A percentile compares a stretch with the other conserved stretches of the same genome.
These are phyloP conservation scores for Leishmania amazonensis DNA, from an alignment of 208 protist genomes.

Conservation along the genomic window DNA sequence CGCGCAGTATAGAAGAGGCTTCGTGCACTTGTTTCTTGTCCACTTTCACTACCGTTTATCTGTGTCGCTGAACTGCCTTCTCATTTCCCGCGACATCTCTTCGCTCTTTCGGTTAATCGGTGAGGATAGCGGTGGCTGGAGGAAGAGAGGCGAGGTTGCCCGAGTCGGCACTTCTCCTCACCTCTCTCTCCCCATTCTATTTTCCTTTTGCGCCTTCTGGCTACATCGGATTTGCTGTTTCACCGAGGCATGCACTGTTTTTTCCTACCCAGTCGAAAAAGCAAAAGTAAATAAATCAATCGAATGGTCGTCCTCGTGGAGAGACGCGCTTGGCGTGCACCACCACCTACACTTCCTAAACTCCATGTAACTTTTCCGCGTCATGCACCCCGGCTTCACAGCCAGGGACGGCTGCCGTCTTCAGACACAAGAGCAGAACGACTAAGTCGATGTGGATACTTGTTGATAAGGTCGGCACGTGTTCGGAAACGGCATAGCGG, in stretches of 20 bases:
- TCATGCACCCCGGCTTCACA: not conserved
- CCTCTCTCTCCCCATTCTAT: not conserved
- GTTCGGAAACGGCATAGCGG: not conserved
- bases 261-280: not conserved
- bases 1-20: not conserved
- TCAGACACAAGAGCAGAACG: not conserved
- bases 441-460: not conserved
- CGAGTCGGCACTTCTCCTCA: not conserved
- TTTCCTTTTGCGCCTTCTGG: not conserved
- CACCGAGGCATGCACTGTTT: not conserved
- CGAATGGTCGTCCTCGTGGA: not conserved
- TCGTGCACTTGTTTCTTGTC: not conserved
- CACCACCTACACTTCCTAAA: not conserved
- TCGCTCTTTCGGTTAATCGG: not conserved
- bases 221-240: not conserved
- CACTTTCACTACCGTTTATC: not conserved
- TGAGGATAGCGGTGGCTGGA: not conserved
- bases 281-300: not conserved
- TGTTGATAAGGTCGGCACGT: no score
- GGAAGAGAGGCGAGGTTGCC: not conserved
- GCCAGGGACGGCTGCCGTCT: not conserved
- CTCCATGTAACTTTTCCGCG: not conserved
- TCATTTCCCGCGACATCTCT: not conserved
- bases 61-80: not conserved
- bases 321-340: not conserved